Base-by-base conservation (phyloP, 2,329 filamentous ascomycete species). In the Phialemoniopsis sp. region DNA sequence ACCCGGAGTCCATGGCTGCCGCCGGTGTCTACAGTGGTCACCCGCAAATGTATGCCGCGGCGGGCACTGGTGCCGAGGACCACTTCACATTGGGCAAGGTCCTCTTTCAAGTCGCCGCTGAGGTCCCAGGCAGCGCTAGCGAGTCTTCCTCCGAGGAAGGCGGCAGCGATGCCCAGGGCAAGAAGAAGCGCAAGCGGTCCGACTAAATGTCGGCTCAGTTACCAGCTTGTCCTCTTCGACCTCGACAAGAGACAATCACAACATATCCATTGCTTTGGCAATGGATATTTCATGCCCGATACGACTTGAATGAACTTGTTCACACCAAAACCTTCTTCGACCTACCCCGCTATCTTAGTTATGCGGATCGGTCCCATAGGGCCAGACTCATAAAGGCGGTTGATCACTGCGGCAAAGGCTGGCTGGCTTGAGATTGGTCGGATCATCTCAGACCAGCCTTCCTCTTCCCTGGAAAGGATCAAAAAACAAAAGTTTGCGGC, bases 171-270 rank as follows among this genome's bases (percentile, higher is more conserved):
- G 67, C 66, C 46, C 65, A 67, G 52, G 68, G 73, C 58, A 79
- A 81, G 69, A 87, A 87, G 76, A 93, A 91, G 83, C 76, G 82
- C 65, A 87, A 84, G 79, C 82, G 87, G 59, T 76, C 76, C 31
- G 78, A 82, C 42, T 85, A 70, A 66, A 54, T 40, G 28, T 38
- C 37, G 36, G 32, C 31, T 30, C 40, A 30, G 36, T 37, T 39
- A 38, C 33, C 33, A 38, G 40, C 34, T 47, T 45, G 37, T 41
- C 37, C 31, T 43, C 41, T 39, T 44, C 34, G 35, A 38, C 13
- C 19, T 35, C 34, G 35, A 37, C 12, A 29, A 42, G 30, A n/a
- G 15, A 33, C 29, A 26, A 29, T 26, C 13, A 35, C 15, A 39
- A 39, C n/a, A 35, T 39, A 32, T 39, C 37, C 32, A 34, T 6